These are phyloP conservation scores for Calonectria henricotiae DNA, from an alignment of 2,329 filamentous ascomycete genomes.

Conservation along the genomic window DNA sequence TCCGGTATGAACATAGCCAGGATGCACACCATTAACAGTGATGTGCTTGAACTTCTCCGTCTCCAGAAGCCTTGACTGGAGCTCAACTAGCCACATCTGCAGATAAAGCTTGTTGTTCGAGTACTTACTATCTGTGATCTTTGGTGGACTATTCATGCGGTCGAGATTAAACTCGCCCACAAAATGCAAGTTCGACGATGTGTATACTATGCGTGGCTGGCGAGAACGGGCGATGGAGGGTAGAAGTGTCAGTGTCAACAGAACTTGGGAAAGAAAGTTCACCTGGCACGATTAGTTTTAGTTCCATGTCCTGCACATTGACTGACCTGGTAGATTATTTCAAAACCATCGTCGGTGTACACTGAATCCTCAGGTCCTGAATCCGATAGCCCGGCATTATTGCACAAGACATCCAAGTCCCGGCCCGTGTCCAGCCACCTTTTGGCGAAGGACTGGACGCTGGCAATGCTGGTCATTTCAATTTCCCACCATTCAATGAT, in stretches of 20 bases:
- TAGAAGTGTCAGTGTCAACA: constrained; percentile 23
- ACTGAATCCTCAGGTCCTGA: not conserved
- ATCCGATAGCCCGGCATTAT: constrained; percentile 14
- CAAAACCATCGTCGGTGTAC: constrained; percentile 25
- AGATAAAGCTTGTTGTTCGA: constrained; percentile 31
- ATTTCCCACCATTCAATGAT: constrained; percentile 30
- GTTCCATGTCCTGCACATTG: too few species aligned
- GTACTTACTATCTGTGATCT: not conserved
- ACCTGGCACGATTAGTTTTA: not conserved
- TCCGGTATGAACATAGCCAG: constrained; percentile 20
- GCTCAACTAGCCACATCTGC: constrained; percentile 25
- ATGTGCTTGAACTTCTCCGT: constrained; percentile 23
- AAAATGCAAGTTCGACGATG: constrained; percentile 17
- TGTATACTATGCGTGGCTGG: constrained; percentile 23
- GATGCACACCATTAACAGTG: constrained; percentile 26
- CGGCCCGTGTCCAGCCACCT: constrained; percentile 12
- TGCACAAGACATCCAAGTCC: constrained; percentile 17
- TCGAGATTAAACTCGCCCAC: constrained; percentile 13
- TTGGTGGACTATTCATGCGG: constrained; percentile 9
- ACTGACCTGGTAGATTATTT: constrained; percentile 21
- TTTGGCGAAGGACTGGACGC: not conserved
- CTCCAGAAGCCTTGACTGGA: constrained; percentile 15
- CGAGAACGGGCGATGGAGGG: constrained; percentile 6
- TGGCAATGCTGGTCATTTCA: constrained; percentile 22
- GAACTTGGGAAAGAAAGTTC: constrained; percentile 28